Evolutionary conservation across 1,139 yeast species (phyloP), one percentile per base, ranked within the genome.

Genomic region (Meyerozyma elateridarum): DNA sequence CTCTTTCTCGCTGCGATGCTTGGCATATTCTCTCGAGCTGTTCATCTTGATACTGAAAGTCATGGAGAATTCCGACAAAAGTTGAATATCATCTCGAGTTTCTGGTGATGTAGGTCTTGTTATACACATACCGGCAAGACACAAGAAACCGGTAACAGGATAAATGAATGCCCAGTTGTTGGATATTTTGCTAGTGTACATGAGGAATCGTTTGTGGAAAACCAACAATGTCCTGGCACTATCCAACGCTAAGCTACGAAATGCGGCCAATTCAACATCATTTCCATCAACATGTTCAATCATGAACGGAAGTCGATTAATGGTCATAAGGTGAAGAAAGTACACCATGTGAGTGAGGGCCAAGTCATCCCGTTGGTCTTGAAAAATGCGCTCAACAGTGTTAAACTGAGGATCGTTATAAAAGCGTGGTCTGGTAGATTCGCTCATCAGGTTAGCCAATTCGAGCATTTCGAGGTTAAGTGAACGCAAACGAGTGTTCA

Each of bases 161-260:
- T 49, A 62, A 33, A 51, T 55, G 24, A 54, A 37, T 19, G 56
- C 41, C 70, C 70, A 64, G 33, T 59, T 59, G 31, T 47, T 38
- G 0, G 59, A 48, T 0, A 49, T 37, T 6, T 41, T 43, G 7
- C 41, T 37, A 16, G 46, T 44, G 25, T 48, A 48, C 15, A 60
- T 9, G 4, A 9, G 8, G 18, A 30, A 24, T 28, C 44, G 51
- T 9, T 41, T 44, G 4, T 51, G 45, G 22, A 61, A 39, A 13
- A 48, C 45, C 22, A 65, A 41, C 4, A 64, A 55, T 1, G 70
- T 64, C 34, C 70, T 46, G 3, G 70, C 63, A 15, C 66, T 50
- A 34, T 61, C 55, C 15, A 59, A 38, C 2, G 61, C 52, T 19
- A 59, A 32, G 22, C 50, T 49, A 25, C 67, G 39, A 31, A 52